Evolutionary conservation across 768 basidiomycete genomes (phyloP), one percentile per base, ranked within the genome.

Genomic region (Xanthoconium stramineum): DNA sequence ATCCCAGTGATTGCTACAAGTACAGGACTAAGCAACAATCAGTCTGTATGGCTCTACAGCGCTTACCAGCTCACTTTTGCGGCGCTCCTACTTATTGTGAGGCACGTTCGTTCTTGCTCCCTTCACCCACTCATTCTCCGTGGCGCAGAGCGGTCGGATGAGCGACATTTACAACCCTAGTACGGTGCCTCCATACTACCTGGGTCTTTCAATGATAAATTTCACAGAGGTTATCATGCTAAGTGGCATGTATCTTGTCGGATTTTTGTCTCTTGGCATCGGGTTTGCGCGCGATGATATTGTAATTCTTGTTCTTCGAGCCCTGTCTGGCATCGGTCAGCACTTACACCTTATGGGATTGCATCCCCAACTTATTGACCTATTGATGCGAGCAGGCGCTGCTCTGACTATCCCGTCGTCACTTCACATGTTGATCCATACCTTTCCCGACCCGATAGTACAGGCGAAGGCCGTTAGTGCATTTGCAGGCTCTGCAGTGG

Each of bases 41-140:
- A 46, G 30, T 53, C 52, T 4, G 44, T 46, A 38, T 53, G 52
- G 52, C 52, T 53, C 28, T 7, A 46, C n/a, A 37, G 52, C n/a
- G 14, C 52, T 1, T 53, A 37, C 24, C 52, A 53, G 28, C 44
- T 53, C 28, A 28, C 52, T 53, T 53, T 30, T 38, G 33, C 52
- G n/a, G 35, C 52, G 2, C 13, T 44, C 28, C 36, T 53, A 6
- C 44, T 53, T 13, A 38, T 53, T 2, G 52, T 53, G n/a, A 45
- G 50, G 2, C 12, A 6, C 13, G 1, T 29, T 37, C 17, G n/a
- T 45, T n/a, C 33, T 12, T 29, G 6, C 3, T 19, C 2, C 5
- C 28, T 17, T 46, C 52, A 5, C 30, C 14, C 10, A 38, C 44
- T 37, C 8, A 45, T 28, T 17, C 9, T 36, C 29, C 14, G 3